Evolutionary conservation across 179 eudicot genomes (phyloP), one percentile per base, ranked within the genome.

Genomic region (Silene noctiflora): DNA sequence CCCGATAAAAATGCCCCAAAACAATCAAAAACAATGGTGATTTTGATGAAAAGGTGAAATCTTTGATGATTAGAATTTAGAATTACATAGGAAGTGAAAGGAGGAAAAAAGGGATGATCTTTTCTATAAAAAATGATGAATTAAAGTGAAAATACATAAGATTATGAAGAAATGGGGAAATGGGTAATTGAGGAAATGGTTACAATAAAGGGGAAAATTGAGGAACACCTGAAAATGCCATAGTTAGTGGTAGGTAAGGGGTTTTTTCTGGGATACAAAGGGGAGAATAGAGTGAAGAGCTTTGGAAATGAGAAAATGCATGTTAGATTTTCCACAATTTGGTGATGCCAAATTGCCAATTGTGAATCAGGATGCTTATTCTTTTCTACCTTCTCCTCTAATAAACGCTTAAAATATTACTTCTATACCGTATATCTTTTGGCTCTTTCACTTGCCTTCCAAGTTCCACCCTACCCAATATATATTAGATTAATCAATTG

Each of bases 231-330:
- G 76, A 51, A 33, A 64, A 33, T 22, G 21, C 12, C 61, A 67
- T n/a, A 3, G 25, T 25, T 29, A 62, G 42, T 2, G 33, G 33
- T 29, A 29, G 27, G 74, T 39, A 62, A 58, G 68, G 83, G 83
- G 79, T 72, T 80, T 72, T 80, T 58, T 76, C 31, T 11, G 44
- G 20, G 75, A 39, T 16, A 12, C 62, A 29, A 6, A 27, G 21
- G 33, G 69, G 33, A 74, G 33, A 3, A 33, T 33, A 4, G 39
- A 20, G 14, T 8, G 17, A 33, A 31, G 19, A 10, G 29, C 14
- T 3, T 80, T 64, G 73, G 79, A 71, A 75, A 67, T 48, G 83
- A 76, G 76, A 76, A 71, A 80, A 80, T 80, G 24, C 53, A 62
- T n/a, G 24, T 63, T 69, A 63, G 62, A 39, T 48, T 62, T 53